Base-by-base conservation (phyloP, 2,329 filamentous ascomycete genomes). In the Colletotrichum phormii region DNA sequence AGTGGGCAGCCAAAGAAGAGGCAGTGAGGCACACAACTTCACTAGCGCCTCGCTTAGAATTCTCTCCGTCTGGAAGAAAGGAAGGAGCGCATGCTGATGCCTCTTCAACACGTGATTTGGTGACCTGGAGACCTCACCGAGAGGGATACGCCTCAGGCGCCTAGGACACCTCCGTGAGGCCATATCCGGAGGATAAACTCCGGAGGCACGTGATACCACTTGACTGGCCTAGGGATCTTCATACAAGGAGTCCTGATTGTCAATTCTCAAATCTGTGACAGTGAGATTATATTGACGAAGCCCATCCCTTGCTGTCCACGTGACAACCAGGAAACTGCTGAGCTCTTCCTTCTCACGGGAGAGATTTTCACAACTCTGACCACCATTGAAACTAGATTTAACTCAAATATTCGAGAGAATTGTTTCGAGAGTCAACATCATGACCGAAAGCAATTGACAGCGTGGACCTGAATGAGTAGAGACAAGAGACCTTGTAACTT, bases 31-130 rank as follows among this genome's bases (percentile, higher is more conserved):
- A 3, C 13, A 58, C 18, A 35, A 22, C 6, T 9, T n/a, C 42
- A 33, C 53, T 64, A 37, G 33, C 3, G 11, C 8, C 65, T 60
- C 63, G 57, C 65, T 69, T 72, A 64, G 5, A 54, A 9, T 37
- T 59, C 24, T 46, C 3, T 1, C 5, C 22, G 2, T 31, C 4
- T 11, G 11, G 33, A 3, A 18, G 15, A 13, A 5, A 63, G 64
- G 46, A 31, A 69, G 33, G 35, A 22, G 18, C 59, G 11, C 24
- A n/a, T 31, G n/a, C 3, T 46, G n/a, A 18, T 24, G 1, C 13
- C 33, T 18, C 6, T 4, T 13, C 11, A 15, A 42, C 71, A 73
- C 71, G 71, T 73, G 71, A 73, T 49, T 42, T 70, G 58, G 33
- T 51, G 54, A 65, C 70, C 29, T 18, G 54, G 13, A 51, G 24